Percentiles rank a stretch among this genome's conserved stretches.
Conservation (phyloP, 257 asterid genomes). For the Solanum microdontum region DNA sequence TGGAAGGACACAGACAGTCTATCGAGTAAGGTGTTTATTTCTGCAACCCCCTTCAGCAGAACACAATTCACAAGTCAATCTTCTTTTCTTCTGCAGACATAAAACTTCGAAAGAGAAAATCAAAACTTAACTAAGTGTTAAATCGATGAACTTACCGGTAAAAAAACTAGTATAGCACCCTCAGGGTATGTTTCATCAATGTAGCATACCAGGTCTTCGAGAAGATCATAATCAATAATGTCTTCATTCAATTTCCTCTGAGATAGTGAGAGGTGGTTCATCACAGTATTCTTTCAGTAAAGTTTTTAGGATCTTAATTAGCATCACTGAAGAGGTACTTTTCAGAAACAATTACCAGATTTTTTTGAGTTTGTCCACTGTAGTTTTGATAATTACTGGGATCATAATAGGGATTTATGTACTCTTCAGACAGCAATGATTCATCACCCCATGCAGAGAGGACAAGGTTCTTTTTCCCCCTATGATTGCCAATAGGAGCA, state of each 20-base stretch:
- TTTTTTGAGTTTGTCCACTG: constrained; percentile 67
- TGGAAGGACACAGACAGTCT: constrained; percentile 63
- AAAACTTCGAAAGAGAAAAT: neutral
- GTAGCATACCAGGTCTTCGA: constrained; percentile 90
- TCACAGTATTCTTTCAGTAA: neutral
- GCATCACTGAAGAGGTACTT: neutral
- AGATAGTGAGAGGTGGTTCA: constrained; percentile 4
- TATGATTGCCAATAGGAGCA: constrained; percentile 71
- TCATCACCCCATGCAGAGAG: constrained; percentile 98
- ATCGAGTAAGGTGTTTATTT: constrained; percentile 66
- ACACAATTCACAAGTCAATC: constrained; percentile 3
- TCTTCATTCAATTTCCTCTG: constrained; percentile 93
- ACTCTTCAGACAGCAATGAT: constrained; percentile 68
- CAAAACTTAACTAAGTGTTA: neutral
- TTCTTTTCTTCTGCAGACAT: neutral
- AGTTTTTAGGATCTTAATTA: neutral
- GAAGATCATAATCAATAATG: constrained; percentile 79
- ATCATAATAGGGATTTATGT: constrained; percentile 54
- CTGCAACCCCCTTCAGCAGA: constrained; percentile 76
- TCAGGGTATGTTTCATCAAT: constrained; percentile 66
- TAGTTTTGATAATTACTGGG: constrained; percentile 45
- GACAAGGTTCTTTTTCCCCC: constrained; percentile 86
- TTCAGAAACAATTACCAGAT: constrained; percentile 45
- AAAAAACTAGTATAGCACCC: constrained; percentile 82
- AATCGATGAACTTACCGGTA: constrained; percentile 51